Percentiles rank a stretch among this genome's conserved stretches.
Conservation (phyloP, 306 rosid species). For the Cajanus cajan region DNA sequence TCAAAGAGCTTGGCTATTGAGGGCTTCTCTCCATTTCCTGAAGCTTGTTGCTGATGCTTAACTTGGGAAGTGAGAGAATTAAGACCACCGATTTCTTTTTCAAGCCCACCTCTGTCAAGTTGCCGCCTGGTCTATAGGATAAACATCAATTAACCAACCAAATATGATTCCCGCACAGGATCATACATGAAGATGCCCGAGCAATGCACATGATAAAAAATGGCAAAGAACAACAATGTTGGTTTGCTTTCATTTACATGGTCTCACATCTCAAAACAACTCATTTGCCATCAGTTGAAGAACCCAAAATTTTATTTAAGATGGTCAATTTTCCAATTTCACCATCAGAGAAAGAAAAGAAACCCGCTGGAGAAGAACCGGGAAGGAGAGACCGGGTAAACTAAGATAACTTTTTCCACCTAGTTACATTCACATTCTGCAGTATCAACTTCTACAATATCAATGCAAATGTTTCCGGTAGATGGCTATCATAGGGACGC, state of each 20-base stretch:
- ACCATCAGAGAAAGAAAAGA: slow-evolving; percentile 1
- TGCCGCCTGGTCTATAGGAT: slow-evolving; percentile 65
- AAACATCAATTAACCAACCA: slow-evolving; percentile 22
- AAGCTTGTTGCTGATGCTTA: slow-evolving; percentile 61
- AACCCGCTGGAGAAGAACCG: neutral
- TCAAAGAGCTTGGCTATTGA: slow-evolving; percentile 96
- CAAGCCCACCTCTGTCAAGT: slow-evolving; percentile 55
- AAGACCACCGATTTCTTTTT: slow-evolving; percentile 48
- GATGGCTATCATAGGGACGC: slow-evolving; percentile 4
- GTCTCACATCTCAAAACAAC: neutral
- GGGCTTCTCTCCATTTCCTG: slow-evolving; percentile 81
- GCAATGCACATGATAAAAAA: slow-evolving; percentile 5
- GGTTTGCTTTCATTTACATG: neutral
- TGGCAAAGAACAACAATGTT: neutral
- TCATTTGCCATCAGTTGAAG: neutral
- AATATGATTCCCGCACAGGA: slow-evolving; percentile 2
- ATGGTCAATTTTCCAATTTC: neutral
- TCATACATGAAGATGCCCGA: slow-evolving; percentile 20
- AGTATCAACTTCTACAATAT: neutral
- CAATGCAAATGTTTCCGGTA: neutral
- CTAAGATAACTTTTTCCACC: neutral
- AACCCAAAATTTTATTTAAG: slow-evolving; percentile 7
- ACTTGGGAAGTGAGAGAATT: slow-evolving; percentile 71
- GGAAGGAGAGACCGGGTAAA: neutral
- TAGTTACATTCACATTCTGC: slow-evolving; percentile 11